These are phyloP conservation scores for Suillus lakei DNA, from an alignment of 768 basidiomycete genomes.

Conservation along the genomic window DNA sequence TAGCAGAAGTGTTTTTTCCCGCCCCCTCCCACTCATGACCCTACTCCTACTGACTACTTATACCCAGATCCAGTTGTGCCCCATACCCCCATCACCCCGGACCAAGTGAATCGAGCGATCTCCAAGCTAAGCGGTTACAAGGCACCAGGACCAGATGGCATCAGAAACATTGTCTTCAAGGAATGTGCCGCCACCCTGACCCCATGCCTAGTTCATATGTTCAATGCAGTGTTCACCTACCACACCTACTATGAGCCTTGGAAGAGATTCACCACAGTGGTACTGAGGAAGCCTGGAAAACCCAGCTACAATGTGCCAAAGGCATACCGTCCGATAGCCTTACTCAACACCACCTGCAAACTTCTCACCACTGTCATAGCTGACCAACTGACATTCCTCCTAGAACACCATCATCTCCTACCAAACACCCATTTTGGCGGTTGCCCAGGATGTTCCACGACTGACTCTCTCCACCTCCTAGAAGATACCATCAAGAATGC, in stretches of 20 bases:
- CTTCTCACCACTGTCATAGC: too few relatives aligned
- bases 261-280: too few relatives aligned
- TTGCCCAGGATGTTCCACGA: not conserved
- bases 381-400: too few relatives aligned
- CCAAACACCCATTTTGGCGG: not conserved
- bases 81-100: conserved; percentile 20
- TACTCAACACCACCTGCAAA: too few relatives aligned
- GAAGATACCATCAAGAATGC: too few relatives aligned
- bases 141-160: not conserved
- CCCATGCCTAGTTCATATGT: too few relatives aligned
- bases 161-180: not conserved
- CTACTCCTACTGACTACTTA: conserved; percentile 4
- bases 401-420: not conserved
- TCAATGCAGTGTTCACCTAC: too few relatives aligned
- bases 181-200: not conserved
- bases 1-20: not conserved
- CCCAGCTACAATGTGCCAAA: too few relatives aligned
- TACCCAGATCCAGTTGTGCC: conserved; percentile 32
- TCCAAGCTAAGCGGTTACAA: conserved; percentile 3
- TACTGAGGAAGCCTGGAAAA: too few relatives aligned
- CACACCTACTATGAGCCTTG: too few relatives aligned
- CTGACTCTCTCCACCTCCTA: not conserved
- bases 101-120: conserved; percentile 15
- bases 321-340: too few relatives aligned
- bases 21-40: not conserved